A percentile compares a stretch with the other conserved stretches of the same genome.
These are phyloP conservation scores for Yarrowia divulgata DNA, from an alignment of 805 yeast species.

Conservation along the genomic window DNA sequence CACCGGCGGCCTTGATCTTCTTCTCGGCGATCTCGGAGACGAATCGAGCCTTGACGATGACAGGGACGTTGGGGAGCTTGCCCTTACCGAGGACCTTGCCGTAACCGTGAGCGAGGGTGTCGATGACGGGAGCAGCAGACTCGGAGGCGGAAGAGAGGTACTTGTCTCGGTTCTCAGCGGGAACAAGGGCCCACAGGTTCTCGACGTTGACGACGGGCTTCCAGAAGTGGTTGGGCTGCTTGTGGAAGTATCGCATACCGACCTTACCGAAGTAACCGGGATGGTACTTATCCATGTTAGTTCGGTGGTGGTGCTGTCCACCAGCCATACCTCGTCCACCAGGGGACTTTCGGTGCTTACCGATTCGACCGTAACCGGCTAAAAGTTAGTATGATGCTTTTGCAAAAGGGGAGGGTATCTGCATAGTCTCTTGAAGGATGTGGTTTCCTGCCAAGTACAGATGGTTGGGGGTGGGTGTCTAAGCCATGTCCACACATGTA, in stretches of 20 bases:
- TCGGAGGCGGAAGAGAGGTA: slow-evolving; percentile 83
- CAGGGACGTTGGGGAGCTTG: slow-evolving; percentile 96
- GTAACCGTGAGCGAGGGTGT: slow-evolving; percentile 99
- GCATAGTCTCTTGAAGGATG: slow-evolving; percentile 3
- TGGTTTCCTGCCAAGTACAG: slow-evolving; percentile 12
- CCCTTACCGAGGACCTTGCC: slow-evolving; percentile 99
- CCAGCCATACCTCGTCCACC: slow-evolving; percentile 99
- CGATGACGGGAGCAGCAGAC: slow-evolving; percentile 97
- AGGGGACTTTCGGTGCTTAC: slow-evolving; percentile 99
- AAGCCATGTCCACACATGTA: background rate
- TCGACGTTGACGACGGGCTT: slow-evolving; percentile 97
- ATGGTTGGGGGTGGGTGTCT: background rate
- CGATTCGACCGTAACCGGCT: slow-evolving; percentile 99
- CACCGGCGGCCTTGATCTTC: slow-evolving; percentile 99
- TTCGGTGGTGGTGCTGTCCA: slow-evolving; percentile 99
- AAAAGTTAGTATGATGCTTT: slow-evolving; percentile 43
- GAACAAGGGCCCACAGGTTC: slow-evolving; percentile 97
- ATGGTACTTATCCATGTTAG: slow-evolving; percentile 99
- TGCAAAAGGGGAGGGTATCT: background rate
- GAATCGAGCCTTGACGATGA: slow-evolving; percentile 98
- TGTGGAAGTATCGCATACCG: slow-evolving; percentile 99
- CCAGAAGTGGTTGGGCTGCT: slow-evolving; percentile 94
- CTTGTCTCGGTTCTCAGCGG: slow-evolving; percentile 92
- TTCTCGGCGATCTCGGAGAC: slow-evolving; percentile 99
- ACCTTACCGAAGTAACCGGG: slow-evolving; percentile 99